A percentile compares a stretch with the other conserved stretches of the same genome.
Conservation (phyloP, 176 grass and related monocot species). For the Triticum turgidum region DNA sequence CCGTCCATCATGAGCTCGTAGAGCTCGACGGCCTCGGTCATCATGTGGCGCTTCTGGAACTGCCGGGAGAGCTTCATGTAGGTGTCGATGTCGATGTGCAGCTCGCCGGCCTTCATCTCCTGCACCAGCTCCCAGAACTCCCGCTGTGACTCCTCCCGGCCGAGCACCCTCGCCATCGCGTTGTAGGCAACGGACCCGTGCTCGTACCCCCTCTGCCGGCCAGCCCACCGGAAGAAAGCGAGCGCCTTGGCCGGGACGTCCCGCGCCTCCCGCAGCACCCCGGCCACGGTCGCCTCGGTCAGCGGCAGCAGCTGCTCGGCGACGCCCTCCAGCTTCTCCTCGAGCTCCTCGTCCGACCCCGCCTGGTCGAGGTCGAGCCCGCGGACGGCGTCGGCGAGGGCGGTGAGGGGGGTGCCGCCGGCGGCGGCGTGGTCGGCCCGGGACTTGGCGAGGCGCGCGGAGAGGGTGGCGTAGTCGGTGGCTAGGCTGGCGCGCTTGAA, state of each 20-base stretch:
- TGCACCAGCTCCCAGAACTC: constrained; percentile 67
- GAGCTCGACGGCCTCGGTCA: constrained; percentile 62
- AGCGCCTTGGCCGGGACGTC: constrained; percentile 54
- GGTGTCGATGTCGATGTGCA: constrained; percentile 80
- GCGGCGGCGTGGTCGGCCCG: neutral
- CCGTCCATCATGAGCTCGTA: constrained; percentile 97
- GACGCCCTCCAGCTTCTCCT: constrained; percentile 32
- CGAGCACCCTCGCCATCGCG: constrained; percentile 67
- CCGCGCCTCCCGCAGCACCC: constrained; percentile 63
- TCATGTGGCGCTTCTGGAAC: constrained; percentile 68
- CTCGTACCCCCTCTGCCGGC: constrained; percentile 23
- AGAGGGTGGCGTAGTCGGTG: constrained; percentile 50
- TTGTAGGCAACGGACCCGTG: constrained; percentile 68
- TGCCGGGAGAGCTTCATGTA: constrained; percentile 76
- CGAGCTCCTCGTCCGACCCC: neutral
- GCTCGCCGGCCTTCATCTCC: constrained; percentile 59
- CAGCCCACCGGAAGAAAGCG: constrained; percentile 74
- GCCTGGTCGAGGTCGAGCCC: neutral
- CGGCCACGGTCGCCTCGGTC: constrained; percentile 48
- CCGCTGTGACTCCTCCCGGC: constrained; percentile 45
- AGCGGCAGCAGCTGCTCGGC: constrained; percentile 32
- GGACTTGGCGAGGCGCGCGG: constrained; percentile 39
- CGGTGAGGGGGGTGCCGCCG: neutral
- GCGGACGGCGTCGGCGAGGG: constrained; percentile 34
- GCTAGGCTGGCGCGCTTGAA: constrained; percentile 73